phyloP scores from a whole-genome alignment of 495 filamentous ascomycete species.

The Entonaema liquescens region DNA sequence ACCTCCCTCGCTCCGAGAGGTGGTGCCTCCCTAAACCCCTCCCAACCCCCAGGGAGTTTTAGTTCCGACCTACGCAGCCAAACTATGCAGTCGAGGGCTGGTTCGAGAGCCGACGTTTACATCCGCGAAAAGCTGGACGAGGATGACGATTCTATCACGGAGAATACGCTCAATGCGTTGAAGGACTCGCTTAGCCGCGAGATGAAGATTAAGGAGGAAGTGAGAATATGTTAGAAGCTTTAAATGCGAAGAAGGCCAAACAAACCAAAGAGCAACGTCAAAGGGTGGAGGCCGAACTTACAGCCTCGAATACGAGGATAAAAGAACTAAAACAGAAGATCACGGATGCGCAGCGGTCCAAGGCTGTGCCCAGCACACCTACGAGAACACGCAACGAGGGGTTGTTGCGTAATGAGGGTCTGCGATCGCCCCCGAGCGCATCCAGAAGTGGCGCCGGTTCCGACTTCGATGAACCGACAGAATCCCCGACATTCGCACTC shows the following conservation, averaged over 20 bases:
- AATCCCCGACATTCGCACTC: constrained; percentile 90
- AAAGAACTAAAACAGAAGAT: constrained; percentile 82
- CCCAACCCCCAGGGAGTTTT: constrained; percentile 87
- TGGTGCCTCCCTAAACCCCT: constrained; percentile 69
- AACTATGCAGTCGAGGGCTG: constrained; percentile 70
- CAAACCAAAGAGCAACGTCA: constrained; percentile 91
- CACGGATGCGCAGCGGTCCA: constrained; percentile 68
- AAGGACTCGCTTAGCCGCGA: constrained; percentile 89
- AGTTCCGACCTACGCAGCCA: constrained; percentile 87
- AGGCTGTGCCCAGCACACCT: constrained; percentile 75
- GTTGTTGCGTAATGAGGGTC: constrained; percentile 69
- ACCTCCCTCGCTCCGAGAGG: constrained; percentile 69
- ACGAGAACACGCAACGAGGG: constrained; percentile 72
- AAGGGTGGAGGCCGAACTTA: constrained; percentile 89
- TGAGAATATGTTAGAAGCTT: constrained; percentile 94
- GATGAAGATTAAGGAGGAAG: constrained; percentile 95
- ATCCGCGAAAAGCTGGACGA: constrained; percentile 70
- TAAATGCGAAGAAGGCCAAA: constrained; percentile 94
- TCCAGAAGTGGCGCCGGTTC: constrained; percentile 60
- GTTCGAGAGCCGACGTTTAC: constrained; percentile 71
- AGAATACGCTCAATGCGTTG: constrained; percentile 77
- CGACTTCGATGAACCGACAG: constrained; percentile 74
- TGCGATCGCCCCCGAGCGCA: constrained; percentile 72
- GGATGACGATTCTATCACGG: constrained; percentile 67
- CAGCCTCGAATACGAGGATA: constrained; percentile 88